Conservation (phyloP, 2,329 filamentous ascomycete genomes). For the Alternaria panax region DNA sequence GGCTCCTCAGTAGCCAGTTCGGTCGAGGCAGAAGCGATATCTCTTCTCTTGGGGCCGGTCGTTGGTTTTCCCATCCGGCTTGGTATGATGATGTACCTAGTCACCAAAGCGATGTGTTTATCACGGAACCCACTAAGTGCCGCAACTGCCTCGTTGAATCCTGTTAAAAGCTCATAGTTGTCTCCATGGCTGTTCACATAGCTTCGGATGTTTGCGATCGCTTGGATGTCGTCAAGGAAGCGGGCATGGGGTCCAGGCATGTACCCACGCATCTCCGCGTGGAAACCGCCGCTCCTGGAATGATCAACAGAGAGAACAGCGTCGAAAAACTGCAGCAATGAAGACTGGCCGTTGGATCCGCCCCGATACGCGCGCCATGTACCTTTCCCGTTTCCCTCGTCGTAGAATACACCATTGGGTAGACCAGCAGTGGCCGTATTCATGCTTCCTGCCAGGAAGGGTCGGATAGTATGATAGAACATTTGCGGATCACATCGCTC, state of each 20-base stretch:
- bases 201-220: slow-evolving; percentile 55
- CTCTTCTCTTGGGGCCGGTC: slow-evolving; percentile 37
- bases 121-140: slow-evolving; percentile 58
- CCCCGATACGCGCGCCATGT: slow-evolving; percentile 61
- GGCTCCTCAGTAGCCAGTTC: slow-evolving; percentile 43
- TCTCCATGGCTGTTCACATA: slow-evolving; percentile 50
- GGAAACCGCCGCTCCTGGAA: slow-evolving; percentile 45
- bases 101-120: slow-evolving; percentile 61
- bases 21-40: slow-evolving; percentile 58
- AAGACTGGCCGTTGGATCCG: slow-evolving; percentile 64
- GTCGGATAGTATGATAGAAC: slow-evolving; percentile 62
- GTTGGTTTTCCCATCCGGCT: slow-evolving; percentile 36
- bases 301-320: slow-evolving; percentile 61
- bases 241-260: slow-evolving; percentile 62
- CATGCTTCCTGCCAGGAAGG: slow-evolving; percentile 61
- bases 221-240: slow-evolving; percentile 58
- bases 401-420: slow-evolving; percentile 61
- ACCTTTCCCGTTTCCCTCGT: slow-evolving; percentile 57
- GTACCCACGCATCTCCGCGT: slow-evolving; percentile 61
- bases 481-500: slow-evolving; percentile 57
- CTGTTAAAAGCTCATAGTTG: slow-evolving; percentile 47
- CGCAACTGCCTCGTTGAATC: slow-evolving; percentile 58
- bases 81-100: slow-evolving; percentile 61
- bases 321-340: slow-evolving; percentile 62
- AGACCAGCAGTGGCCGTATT: slow-evolving; percentile 61